Evolutionary conservation across 2,329 filamentous ascomycete genomes (phyloP), one percentile per base, ranked within the genome.

Genomic region (Leptodontidium sp.): DNA sequence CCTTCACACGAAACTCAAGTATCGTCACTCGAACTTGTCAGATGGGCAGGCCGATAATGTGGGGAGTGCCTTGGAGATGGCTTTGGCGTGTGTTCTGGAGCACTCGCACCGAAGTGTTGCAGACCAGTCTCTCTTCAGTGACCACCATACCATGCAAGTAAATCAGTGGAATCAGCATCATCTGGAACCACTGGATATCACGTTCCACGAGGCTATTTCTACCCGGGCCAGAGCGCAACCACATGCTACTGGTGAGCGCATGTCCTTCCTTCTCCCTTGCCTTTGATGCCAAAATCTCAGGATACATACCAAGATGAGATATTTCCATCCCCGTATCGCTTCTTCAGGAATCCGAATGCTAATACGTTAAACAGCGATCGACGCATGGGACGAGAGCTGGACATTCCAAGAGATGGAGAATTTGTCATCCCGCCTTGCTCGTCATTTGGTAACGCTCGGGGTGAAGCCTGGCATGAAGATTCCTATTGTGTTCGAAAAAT

Each of bases 401-500:
- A 76, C 71, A 7, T 76, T 72, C 61, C 35, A 43, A n/a, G 59
- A 76, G 32, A 62, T 77, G 5, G 75, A 76, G 17, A 24, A 62
- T n/a, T n/a, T 73, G 4, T 76, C 74, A 2, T 55, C 61, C 7
- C 57, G 45, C 5, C 40, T 77, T 29, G 71, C 75, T 17, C 52
- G 55, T 5, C 45, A 72, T 52, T 58, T 77, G 1, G 40, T 69
- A 12, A 43, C 47, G n/a, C 49, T 66, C 24, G 69, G 70, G 24
- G 61, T 76, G 24, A 50, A 50, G 15, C 24, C 61, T 47, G 68
- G 66, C 62, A 62, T 64, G 29, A 67, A 68, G n/a, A 66, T 75
- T 5, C 72, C 71, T n/a, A 17, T 74, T 12, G 68, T 62, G 38
- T 74, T 74, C 49, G 72, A 76, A 50, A 77, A 77, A 62, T 76